Evolutionary conservation across 106 monocot species (phyloP).

Genomic region (Acorus gramineus): DNA sequence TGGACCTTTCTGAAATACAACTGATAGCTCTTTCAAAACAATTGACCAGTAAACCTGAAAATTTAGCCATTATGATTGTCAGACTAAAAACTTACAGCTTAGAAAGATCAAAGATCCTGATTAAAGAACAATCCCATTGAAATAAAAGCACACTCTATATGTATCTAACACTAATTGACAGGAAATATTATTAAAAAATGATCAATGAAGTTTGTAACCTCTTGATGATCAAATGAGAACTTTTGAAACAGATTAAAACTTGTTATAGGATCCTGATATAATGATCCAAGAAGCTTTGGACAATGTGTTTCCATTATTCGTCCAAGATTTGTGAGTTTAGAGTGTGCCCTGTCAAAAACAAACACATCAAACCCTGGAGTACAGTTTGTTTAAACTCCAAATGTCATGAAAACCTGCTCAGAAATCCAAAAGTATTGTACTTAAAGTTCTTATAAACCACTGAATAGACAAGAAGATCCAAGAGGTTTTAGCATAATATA

Average conservation of each 20-base stretch:
- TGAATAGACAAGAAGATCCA: not conserved
- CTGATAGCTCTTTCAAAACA: constrained; percentile 61
- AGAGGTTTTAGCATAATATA: too few species aligned
- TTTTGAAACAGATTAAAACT: constrained; percentile 65
- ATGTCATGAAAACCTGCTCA: not conserved
- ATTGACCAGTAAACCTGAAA: constrained; percentile 81
- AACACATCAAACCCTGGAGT: too few species aligned
- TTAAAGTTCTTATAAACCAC: too few species aligned
- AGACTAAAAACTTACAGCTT: not conserved
- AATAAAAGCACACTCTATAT: not conserved
- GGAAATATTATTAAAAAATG: not conserved
- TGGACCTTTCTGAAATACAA: constrained; percentile 50
- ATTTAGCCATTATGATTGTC: not conserved
- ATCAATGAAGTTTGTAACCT: constrained; percentile 23
- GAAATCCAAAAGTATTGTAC: not conserved
- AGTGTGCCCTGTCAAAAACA: constrained; percentile 24
- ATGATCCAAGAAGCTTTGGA: constrained; percentile 52
- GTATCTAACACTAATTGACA: not conserved
- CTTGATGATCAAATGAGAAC: constrained; percentile 54
- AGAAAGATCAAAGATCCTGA: too few species aligned
- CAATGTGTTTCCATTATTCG: constrained; percentile 68
- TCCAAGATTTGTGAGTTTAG: constrained; percentile 64
- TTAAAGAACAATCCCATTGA: not conserved
- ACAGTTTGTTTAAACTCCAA: too few species aligned
- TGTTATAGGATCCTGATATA: constrained; percentile 66